Conservation (phyloP, 257 asterid species). For the Orobanche coerulescens region DNA sequence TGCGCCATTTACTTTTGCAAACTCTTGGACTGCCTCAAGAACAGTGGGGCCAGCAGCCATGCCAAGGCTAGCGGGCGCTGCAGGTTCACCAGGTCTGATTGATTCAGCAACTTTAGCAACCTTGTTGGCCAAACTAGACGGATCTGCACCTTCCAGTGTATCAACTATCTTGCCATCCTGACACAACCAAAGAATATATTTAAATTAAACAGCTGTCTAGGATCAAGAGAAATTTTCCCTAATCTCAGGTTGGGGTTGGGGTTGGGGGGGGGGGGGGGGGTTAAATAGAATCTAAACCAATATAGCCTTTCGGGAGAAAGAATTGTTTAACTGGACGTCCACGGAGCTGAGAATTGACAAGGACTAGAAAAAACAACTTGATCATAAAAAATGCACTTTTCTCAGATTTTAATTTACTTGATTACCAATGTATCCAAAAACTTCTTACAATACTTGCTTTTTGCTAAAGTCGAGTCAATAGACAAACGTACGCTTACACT, state of each 20-base stretch:
- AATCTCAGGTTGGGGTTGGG: too few species aligned
- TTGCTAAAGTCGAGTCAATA: not conserved
- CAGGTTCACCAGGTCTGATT: slow-evolving; percentile 64
- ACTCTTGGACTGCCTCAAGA: slow-evolving; percentile 70
- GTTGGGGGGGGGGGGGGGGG: not conserved
- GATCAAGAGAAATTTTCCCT: not conserved
- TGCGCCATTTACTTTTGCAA: slow-evolving; percentile 49
- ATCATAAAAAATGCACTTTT: too few species aligned
- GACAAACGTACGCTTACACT: not conserved
- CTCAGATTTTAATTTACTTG: not conserved
- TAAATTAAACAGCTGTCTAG: slow-evolving; percentile 6
- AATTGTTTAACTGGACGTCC: not conserved
- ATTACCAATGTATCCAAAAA: not conserved
- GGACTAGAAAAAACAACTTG: not conserved
- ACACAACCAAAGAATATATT: slow-evolving; percentile 19
- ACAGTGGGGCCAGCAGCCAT: slow-evolving; percentile 94
- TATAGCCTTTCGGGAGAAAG: not conserved
- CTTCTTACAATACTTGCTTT: slow-evolving; percentile 12
- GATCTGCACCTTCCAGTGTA: slow-evolving; percentile 92
- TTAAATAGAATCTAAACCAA: not conserved
- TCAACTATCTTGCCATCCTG: slow-evolving; percentile 81
- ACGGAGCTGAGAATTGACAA: not conserved
- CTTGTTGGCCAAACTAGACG: slow-evolving; percentile 93
- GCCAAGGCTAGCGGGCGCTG: slow-evolving; percentile 96
- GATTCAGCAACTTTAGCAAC: slow-evolving; percentile 88